Percentiles rank a stretch among this genome's conserved stretches.
Evolutionary conservation across 75 land plant genomes (phyloP).

Genomic region (Cunninghamia lanceolata): DNA sequence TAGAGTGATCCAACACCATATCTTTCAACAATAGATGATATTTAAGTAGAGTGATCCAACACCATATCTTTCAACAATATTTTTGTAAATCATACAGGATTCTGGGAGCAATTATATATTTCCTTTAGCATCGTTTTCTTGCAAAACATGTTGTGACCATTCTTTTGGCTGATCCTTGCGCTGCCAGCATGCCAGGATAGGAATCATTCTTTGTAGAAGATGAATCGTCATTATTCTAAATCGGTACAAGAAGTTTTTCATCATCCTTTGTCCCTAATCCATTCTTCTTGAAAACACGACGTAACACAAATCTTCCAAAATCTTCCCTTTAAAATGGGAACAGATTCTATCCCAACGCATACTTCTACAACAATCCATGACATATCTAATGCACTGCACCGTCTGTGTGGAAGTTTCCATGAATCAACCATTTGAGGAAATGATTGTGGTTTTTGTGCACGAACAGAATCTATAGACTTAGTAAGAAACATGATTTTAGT

Average conservation of each 20-base stretch:
- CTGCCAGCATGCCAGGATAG: not conserved
- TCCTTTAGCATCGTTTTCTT: not conserved
- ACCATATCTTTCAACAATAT: not conserved
- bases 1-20: no score
- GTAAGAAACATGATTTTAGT: no score
- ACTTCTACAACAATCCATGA: no score
- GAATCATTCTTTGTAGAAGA: not conserved
- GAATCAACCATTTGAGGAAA: no score
- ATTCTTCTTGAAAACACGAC: slow-evolving; percentile 54
- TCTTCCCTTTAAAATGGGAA: no score
- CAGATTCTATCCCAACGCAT: no score
- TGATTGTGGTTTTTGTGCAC: no score
- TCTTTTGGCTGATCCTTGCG: not conserved
- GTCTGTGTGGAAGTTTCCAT: no score
- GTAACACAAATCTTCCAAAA: no score
- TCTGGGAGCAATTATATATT: not conserved
- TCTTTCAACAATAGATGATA: not conserved
- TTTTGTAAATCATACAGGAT: not conserved
- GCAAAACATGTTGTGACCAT: not conserved
- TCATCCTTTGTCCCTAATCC: slow-evolving; percentile 14
- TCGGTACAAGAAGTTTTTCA: not conserved
- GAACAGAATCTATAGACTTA: no score
- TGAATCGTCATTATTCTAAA: not conserved
- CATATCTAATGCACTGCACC: no score
- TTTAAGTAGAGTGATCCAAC: no score